Percentiles rank a stretch among this genome's conserved stretches.
Evolutionary conservation across 2,329 filamentous ascomycete genomes (phyloP).

Genomic region (Myriosclerotinia scirpicola): DNA sequence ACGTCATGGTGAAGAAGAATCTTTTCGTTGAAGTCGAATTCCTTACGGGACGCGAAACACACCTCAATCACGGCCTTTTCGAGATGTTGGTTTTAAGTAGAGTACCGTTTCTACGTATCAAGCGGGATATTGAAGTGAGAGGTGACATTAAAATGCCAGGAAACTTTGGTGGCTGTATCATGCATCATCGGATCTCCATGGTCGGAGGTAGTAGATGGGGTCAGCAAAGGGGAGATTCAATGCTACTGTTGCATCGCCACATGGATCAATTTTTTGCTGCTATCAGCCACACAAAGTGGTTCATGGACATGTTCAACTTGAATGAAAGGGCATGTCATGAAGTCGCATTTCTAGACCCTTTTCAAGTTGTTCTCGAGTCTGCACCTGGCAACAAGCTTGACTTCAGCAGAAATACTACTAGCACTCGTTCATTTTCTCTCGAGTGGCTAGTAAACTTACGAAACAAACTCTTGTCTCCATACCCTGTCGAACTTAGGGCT

Average conservation of each 20-base stretch:
- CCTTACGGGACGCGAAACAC: not conserved
- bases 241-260: not conserved
- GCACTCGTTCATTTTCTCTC: not conserved
- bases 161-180: not conserved
- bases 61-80: not conserved
- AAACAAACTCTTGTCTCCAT: not conserved
- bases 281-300: not conserved
- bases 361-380: not conserved
- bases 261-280: not conserved
- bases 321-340: not conserved
- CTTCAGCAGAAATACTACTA: not conserved
- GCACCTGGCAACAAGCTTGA: not conserved
- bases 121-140: not conserved
- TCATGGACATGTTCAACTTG: not conserved
- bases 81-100: not conserved
- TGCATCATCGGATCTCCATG: not conserved
- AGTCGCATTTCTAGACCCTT: not conserved
- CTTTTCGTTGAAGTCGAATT: constrained; percentile 4
- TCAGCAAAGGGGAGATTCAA: not conserved
- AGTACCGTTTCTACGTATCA: not conserved
- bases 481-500: not conserved
- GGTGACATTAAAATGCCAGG: not conserved
- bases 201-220: not conserved
- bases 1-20: not conserved
- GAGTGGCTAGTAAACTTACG: not conserved